Percentiles rank a stretch among this genome's conserved stretches.
phyloP scores from a whole-genome alignment of 352 stramenopile species.

The Pythium plurisporium region DNA sequence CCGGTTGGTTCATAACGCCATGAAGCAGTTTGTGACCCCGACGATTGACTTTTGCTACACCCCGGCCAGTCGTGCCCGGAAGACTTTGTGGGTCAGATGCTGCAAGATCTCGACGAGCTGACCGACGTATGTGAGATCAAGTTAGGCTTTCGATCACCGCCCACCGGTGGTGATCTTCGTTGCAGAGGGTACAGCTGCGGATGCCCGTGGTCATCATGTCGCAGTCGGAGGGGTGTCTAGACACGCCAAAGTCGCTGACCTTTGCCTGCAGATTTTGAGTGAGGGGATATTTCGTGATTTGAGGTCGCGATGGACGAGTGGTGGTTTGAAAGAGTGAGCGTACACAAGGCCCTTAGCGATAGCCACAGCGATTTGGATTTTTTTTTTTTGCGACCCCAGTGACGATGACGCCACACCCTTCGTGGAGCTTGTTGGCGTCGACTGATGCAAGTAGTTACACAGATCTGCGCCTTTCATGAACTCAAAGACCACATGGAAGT shows the following conservation, averaged over 20 bases:
- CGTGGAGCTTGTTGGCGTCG: background rate
- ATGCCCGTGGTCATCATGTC: constrained; percentile 2
- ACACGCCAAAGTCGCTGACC: constrained; percentile 7
- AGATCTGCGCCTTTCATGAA: background rate
- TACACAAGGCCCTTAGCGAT: background rate
- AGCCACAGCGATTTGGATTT: background rate
- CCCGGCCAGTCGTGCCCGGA: no score
- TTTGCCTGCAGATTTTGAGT: background rate
- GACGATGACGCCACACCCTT: no score
- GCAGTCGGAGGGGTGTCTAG: background rate
- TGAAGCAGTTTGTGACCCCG: no score
- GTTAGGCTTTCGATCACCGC: no score
- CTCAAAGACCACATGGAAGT: constrained; percentile 1
- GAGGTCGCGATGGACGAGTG: constrained; percentile 1
- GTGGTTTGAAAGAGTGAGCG: background rate
- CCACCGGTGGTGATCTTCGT: no score
- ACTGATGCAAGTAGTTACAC: background rate
- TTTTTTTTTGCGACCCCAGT: no score
- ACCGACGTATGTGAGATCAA: no score
- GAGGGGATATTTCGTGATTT: background rate
- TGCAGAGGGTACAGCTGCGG: no score
- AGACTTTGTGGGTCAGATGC: no score
- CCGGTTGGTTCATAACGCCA: no score
- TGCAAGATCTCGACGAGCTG: no score
- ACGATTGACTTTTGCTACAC: no score